phyloP scores from a whole-genome alignment of 306 rosid genomes.

The Prunus armeniaca region DNA sequence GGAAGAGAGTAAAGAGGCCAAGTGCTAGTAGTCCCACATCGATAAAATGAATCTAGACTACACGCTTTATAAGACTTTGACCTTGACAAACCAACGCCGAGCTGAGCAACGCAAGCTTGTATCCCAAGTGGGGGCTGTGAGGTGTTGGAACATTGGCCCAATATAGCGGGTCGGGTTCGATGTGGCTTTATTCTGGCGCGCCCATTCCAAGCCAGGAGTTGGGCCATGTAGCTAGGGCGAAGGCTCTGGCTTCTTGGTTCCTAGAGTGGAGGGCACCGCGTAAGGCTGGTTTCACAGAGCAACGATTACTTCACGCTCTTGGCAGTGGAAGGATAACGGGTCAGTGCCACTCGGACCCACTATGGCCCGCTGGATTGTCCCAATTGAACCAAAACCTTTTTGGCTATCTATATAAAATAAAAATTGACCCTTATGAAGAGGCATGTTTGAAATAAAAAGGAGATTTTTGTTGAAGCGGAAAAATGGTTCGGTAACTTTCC shows the following conservation, averaged over 20 bases:
- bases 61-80: background rate
- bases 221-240: background rate
- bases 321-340: constrained; percentile 1
- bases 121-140: background rate
- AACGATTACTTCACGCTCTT: background rate
- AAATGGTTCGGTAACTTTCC: too few relatives aligned
- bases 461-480: too few relatives aligned
- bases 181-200: background rate
- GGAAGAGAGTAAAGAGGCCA: too few relatives aligned
- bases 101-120: background rate
- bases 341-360: background rate
- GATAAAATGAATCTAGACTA: too few relatives aligned
- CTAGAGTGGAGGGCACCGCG: background rate
- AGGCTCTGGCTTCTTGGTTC: background rate
- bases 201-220: too few relatives aligned
- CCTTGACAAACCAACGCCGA: fast-evolving
- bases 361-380: background rate
- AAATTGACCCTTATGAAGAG: too few relatives aligned
- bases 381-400: background rate
- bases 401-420: too few relatives aligned
- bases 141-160: background rate
- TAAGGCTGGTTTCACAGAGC: constrained; percentile 6
- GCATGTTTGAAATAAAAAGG: too few relatives aligned
- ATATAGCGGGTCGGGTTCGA: background rate
- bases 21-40: too few relatives aligned